Base-by-base conservation (phyloP, 441 rosid genomes). In the Corymbia citriodora region DNA sequence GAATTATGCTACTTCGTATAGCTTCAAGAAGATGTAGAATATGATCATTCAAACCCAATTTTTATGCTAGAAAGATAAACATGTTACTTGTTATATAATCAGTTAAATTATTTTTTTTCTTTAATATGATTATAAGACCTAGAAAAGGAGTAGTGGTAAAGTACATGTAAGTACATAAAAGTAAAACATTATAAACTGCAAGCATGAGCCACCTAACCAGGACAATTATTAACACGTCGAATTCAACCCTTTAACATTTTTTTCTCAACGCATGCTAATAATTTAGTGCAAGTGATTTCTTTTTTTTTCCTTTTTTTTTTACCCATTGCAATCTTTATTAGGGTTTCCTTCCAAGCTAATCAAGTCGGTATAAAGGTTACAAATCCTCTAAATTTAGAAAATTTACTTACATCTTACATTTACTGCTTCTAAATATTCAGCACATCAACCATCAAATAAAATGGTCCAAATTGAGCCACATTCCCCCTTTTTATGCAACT, bases 1-100 rank as follows among this genome's bases (percentile, higher is more conserved):
- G 2, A n/a, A 2, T 6, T n/a, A 15, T 15, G 74, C 21, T n/a
- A 3, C 1, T n/a, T 15, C 0, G 1, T 17, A 2, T 17, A 70
- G 1, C 25, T 70, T 18, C 81, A 9, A 70, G 25, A 70, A 19
- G 81, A 70, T 33, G 48, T 33, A 70, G 81, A 33, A 0, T 33
- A 18, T 25, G 23, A 9, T 33, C 81, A 33, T 31, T 33, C 12
- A 5, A 70, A 70, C 25, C 81, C 45, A 33, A 70, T 9, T 70
- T 33, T 70, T 70, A 70, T 33, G 48, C 2, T 0, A 33, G 81
- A 33, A 33, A 70, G 81, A 33, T 5, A 13, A 74, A 74, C 83
- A 10, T 40, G 9, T 74, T 74, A 7, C 83, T 19, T 40, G 25
- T 36, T 74, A 74, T 36, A 0, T 36, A 74, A 36, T 11, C 27